These are phyloP conservation scores for Mrakia blollopis DNA, from an alignment of 768 basidiomycete species.

Conservation along the genomic window DNA sequence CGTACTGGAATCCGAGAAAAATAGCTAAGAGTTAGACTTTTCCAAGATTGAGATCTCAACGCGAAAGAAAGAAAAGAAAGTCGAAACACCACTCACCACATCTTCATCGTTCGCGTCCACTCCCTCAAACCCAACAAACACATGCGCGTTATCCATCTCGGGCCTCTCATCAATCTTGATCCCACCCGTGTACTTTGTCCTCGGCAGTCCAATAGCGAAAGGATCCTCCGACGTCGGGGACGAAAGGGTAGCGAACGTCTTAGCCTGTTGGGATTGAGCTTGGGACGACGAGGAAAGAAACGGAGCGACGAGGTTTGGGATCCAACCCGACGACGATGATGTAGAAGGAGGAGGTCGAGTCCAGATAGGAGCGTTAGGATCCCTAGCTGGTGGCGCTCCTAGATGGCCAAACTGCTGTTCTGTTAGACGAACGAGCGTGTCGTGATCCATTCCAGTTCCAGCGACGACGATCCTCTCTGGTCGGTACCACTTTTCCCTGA, in stretches of 20 bases:
- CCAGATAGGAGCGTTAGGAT: not conserved
- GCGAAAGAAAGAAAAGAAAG: not conserved
- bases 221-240: slow-evolving; percentile 32
- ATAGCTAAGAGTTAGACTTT: not conserved
- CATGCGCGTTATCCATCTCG: slow-evolving; percentile 82
- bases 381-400: not conserved
- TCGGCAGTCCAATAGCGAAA: slow-evolving; percentile 19
- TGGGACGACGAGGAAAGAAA: slow-evolving; percentile 26
- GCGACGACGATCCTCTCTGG: slow-evolving; percentile 95
- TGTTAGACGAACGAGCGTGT: slow-evolving; percentile 76
- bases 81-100: slow-evolving; percentile 47
- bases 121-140: slow-evolving; percentile 89
- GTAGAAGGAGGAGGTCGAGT: slow-evolving; percentile 33
- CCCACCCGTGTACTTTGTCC: slow-evolving; percentile 69
- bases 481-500: slow-evolving; percentile 50
- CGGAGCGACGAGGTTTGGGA: slow-evolving; percentile 31
- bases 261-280: slow-evolving; percentile 8
- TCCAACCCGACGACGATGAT: slow-evolving; percentile 36
- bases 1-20: slow-evolving; percentile 49
- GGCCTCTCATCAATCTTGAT: slow-evolving; percentile 48
- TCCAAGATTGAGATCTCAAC: too few relatives aligned
- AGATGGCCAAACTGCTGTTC: slow-evolving; percentile 73
- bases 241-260: slow-evolving; percentile 29
- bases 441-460: slow-evolving; percentile 85
- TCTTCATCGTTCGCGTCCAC: slow-evolving; percentile 76